Evolutionary conservation across 345 rosid species (phyloP).

Genomic region (Camelina laxa): DNA sequence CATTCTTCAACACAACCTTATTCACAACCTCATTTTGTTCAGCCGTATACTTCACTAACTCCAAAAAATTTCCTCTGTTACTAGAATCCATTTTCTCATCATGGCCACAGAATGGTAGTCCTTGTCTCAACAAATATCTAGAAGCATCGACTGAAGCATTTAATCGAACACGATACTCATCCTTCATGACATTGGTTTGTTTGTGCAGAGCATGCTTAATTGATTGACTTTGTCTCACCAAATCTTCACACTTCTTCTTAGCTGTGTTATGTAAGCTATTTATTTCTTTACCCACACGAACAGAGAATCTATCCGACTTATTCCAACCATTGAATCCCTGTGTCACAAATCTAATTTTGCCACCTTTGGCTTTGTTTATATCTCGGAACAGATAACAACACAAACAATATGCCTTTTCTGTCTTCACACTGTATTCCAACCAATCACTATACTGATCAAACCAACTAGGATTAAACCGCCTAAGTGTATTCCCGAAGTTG

Average conservation of each 20-base stretch:
- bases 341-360: not conserved
- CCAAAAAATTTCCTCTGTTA: not conserved
- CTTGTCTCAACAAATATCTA: not conserved
- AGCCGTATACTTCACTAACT: not conserved
- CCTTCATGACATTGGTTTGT: not conserved
- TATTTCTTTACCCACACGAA: not conserved
- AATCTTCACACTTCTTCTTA: not conserved
- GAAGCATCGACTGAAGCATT: not conserved
- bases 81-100: not conserved
- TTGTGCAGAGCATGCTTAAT: not conserved
- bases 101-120: not conserved
- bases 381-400: too few relatives aligned
- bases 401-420: too few relatives aligned
- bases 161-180: not conserved
- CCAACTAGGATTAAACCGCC: too few relatives aligned
- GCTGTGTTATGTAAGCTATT: not conserved
- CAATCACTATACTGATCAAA: too few relatives aligned
- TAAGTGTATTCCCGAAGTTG: constrained; percentile 63
- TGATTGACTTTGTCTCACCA: not conserved
- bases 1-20: not conserved
- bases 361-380: not conserved
- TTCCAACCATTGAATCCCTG: not conserved
- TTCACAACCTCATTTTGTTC: not conserved
- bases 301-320: not conserved
- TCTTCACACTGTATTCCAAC: too few relatives aligned